phyloP scores from a whole-genome alignment of 164 flowering plant species.

The Magnolia sinica region DNA sequence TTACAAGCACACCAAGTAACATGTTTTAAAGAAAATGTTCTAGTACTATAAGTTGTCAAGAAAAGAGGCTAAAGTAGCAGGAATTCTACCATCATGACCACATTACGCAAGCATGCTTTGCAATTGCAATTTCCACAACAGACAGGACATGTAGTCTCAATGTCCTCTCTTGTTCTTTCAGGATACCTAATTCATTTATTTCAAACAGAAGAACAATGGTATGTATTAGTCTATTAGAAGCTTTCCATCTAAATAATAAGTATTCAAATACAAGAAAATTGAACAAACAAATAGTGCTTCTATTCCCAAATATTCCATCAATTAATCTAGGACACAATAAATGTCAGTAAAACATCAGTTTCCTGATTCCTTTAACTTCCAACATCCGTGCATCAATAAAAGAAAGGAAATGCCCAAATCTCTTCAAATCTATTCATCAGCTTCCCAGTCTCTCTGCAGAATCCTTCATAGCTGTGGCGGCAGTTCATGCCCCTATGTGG shows the following conservation, averaged over 20 bases:
- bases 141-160: constrained; percentile 57
- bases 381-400: no score
- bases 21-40: no score
- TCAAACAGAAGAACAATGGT: constrained; percentile 9
- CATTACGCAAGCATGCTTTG: constrained; percentile 58
- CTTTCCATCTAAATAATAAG: not conserved
- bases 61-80: not conserved
- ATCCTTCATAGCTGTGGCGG: no score
- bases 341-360: no score
- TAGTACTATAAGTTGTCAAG: not conserved
- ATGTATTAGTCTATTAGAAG: not conserved
- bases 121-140: constrained; percentile 83
- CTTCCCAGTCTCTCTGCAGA: no score
- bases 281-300: not conserved
- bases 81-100: constrained; percentile 27
- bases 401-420: no score
- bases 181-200: constrained; percentile 56
- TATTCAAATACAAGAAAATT: not conserved
- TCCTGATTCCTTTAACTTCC: no score
- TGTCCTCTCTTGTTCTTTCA: constrained; percentile 41
- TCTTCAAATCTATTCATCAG: no score
- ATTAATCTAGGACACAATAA: not conserved
- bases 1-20: constrained; percentile 1
- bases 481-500: no score
- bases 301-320: not conserved